Evolutionary conservation across 179 eudicot genomes (phyloP), one percentile per base, ranked within the genome.

Genomic region (Beta lomatogona): DNA sequence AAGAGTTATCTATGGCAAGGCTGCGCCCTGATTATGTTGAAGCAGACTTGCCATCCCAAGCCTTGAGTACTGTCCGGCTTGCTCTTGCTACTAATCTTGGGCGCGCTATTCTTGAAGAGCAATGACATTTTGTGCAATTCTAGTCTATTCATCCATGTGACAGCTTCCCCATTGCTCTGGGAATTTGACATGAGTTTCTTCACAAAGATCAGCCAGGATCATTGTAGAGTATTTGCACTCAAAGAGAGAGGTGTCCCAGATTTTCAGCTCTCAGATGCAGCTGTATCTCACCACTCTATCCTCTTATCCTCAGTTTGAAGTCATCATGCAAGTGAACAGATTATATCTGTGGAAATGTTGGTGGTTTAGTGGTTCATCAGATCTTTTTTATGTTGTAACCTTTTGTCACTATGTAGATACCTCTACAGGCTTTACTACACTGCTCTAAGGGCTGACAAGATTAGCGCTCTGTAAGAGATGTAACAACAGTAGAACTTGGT

Each of bases 11-110:
- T 61, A 83, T 91, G 86, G 96, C 97, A 77, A 91, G 83, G 89
- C 79, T 94, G 80, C 93, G 90, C 5, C 99, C 98, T 9, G 99
- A 90, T 80, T 92, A 89, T 71, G 86, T 91, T 71, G 94, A 94
- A 72, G 84, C 91, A 18, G 93, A 91, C 78, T 80, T 96, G 78
- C 95, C 98, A 41, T 82, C 93, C 36, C 90, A 93, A 87, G 97
- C 99, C 86, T 83, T 94, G 87, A 93, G 84, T 80, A 87, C 92
- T 45, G 93, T 96, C 71, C 91, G 99, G 85, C 78, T 96, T 78
- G 98, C 98, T 80, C 94, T 96, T 78, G 99, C 97, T 73, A 93
- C 94, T 80, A 94, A 96, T 84, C 91, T 94, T 15, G 99, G 99
- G 21, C 95, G 97, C 64, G 99, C 98, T 76, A 89, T 94, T 83